Base-by-base conservation (phyloP, 306 rosid species). In the Sesbania bispinosa region DNA sequence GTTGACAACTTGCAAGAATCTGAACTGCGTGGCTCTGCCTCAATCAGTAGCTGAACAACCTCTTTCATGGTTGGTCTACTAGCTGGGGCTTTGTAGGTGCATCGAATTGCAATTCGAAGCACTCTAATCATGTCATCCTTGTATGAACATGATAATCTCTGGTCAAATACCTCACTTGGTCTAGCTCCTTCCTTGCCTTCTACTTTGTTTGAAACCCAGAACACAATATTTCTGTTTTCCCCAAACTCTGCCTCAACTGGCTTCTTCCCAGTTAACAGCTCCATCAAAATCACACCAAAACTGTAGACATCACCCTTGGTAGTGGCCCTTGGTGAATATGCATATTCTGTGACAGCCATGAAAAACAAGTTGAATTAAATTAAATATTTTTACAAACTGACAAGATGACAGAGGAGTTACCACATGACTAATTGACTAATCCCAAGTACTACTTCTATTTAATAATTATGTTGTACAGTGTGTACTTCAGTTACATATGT, bases 231-330 rank as follows among this genome's bases (percentile, higher is more conserved):
- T 87, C 88, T 95, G 87, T 87, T 85, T 58, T 95, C 99, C 10
- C 97, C 99, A 71, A 91, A 95, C 71, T 88, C 96, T 47, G 88
- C 71, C 75, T 92, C 96, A 54, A 95, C 86, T 0, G 97, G 96
- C 79, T 88, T 95, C 85, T 85, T 95, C 62, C 99, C 99, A 1
- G 97, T 95, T 77, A 95, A 79, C 41, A 95, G 71, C 52, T 95
- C 99, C 99, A 91, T 88, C 15, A 95, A 62, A 58, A 95, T 92
- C 71, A 95, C 97, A 19, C 99, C 99, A 53, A 83, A 95, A 57
- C 99, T 95, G 76, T 95, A 95, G 3, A 95, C 97, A 71, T 95
- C 99, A 38, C 99, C 88, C 81, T 95, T 95, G 35, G 95, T 86
- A 3, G 97, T 91, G 2, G 99, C 90, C 76, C 90, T 89, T 2